Base-by-base conservation (phyloP, 2,329 filamentous ascomycete species). In the Aspergillus fumigatiaffinis region DNA sequence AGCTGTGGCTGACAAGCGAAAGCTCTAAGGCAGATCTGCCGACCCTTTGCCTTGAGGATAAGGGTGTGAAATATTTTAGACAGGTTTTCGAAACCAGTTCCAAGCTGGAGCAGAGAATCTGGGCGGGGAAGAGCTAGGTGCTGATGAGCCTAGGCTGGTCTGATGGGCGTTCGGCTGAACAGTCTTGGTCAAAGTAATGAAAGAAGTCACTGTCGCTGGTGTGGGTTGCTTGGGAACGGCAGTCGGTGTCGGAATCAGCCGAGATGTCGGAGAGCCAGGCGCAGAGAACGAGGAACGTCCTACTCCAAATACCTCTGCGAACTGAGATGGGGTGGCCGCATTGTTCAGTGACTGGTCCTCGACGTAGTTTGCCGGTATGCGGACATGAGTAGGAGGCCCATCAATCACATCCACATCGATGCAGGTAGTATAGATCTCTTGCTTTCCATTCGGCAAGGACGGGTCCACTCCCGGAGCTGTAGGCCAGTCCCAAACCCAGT, bases 401-500 rank as follows among this genome's bases (percentile, higher is more conserved):
- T 64, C 68, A 28, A 70, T 62, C 48, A 80, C 68, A 53, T 80
- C 72, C 21, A 81, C 67, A 60, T 80, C 79, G 65, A 81, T 79
- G 60, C 79, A 81, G 14, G 77, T 78, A 1, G 79, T 80, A 58
- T 80, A 80, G 41, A 78, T 69, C 62, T 80, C 77, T 49, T 70
- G 61, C 63, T 79, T 79, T 44, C 77, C 77, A 6, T 75, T 61
- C n/a, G 74, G 73, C 23, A 75, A 63, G 8, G 60, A 66, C 17
- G 72, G 64, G 58, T 76, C 69, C 20, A 60, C 69, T 41, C 67
- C 65, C 10, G 75, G 67, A n/a, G 63, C 79, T 14, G 84, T 87
- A 2, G 88, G 87, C 91, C 92, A 99, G 73, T 96, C 89, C 94
- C 94, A 97, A 49, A 97, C 88, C 93, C 93, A 97, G 80, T 96